Evolutionary conservation across 164 flowering plant species (phyloP).

Genomic region (Houttuynia cordata): DNA sequence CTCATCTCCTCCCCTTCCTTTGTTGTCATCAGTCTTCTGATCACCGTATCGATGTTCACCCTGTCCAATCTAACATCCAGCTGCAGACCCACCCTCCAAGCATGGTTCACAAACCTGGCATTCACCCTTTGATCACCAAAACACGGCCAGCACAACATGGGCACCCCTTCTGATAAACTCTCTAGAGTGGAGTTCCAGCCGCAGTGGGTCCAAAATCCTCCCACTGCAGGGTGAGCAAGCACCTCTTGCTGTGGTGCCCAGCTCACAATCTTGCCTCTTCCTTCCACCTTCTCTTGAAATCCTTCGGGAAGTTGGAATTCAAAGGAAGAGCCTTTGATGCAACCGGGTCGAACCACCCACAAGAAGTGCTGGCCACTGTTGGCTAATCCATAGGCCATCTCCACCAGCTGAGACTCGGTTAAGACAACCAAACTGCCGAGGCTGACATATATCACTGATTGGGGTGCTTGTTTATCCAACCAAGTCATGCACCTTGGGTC

Average conservation of each 20-base stretch:
- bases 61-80: slow-evolving; percentile 23
- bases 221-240: slow-evolving; percentile 39
- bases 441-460: slow-evolving; percentile 31
- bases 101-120: slow-evolving; percentile 29
- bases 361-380: slow-evolving; percentile 27
- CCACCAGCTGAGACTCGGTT: slow-evolving; percentile 10
- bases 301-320: slow-evolving; percentile 12
- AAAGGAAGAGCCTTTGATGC: slow-evolving; percentile 8
- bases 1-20: slow-evolving; percentile 32
- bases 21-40: slow-evolving; percentile 23
- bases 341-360: slow-evolving; percentile 33
- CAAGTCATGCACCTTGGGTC: slow-evolving; percentile 24
- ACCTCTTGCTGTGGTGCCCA: slow-evolving; percentile 63
- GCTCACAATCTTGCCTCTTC: slow-evolving; percentile 22
- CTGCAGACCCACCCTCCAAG: slow-evolving; percentile 37
- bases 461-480: slow-evolving; percentile 27
- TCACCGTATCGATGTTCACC: slow-evolving; percentile 16
- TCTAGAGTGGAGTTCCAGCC: slow-evolving; percentile 59
- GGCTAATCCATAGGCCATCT: slow-evolving; percentile 32
- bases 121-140: slow-evolving; percentile 36
- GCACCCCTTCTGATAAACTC: slow-evolving; percentile 44
- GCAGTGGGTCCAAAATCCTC: slow-evolving; percentile 46
- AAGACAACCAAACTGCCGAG: slow-evolving; percentile 28
- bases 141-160: slow-evolving; percentile 41
- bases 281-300: slow-evolving; percentile 9